Percentiles rank a stretch among this genome's conserved stretches.
These are phyloP conservation scores for Chrysoporthe cubensis DNA, from an alignment of 2,329 filamentous ascomycete species.

Conservation along the genomic window DNA sequence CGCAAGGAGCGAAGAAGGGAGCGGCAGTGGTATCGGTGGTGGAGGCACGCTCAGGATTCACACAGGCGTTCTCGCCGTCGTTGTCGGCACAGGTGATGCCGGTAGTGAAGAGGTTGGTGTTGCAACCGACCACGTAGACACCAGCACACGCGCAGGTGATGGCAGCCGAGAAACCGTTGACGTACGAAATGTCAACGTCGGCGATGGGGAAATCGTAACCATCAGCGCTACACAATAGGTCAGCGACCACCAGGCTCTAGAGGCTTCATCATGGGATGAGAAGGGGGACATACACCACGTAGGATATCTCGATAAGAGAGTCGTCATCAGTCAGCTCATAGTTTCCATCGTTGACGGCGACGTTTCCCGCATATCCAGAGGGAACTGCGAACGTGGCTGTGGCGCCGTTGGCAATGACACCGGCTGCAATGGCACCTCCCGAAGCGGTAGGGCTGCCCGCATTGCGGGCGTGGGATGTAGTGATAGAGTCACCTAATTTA, in stretches of 20 bases:
- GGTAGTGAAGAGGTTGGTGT: conserved; percentile 30
- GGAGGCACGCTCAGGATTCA: conserved; percentile 31
- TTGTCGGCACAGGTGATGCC: conserved; percentile 28
- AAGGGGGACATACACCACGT: conserved; percentile 11
- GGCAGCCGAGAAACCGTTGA: conserved; percentile 33
- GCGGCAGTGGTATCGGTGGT: conserved; percentile 17
- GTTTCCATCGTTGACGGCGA: conserved; percentile 29
- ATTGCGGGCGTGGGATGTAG: conserved; percentile 29
- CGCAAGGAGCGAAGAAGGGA: conserved; percentile 27
- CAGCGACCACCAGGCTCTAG: neutral
- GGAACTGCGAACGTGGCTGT: conserved; percentile 29
- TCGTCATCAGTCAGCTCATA: conserved; percentile 20
- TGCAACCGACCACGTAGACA: conserved; percentile 31
- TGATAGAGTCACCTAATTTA: conserved; percentile 19
- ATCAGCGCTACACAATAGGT: neutral
- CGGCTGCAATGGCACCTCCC: conserved; percentile 22
- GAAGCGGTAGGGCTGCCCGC: conserved; percentile 20
- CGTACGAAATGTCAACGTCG: conserved; percentile 33
- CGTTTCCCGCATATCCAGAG: conserved; percentile 32
- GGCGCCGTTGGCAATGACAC: conserved; percentile 25
- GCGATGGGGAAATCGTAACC: conserved; percentile 14
- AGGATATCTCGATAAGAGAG: conserved; percentile 30
- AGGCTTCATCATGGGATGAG: neutral
- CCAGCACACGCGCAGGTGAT: conserved; percentile 31
- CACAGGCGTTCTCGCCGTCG: conserved; percentile 28